Base-by-base conservation (phyloP, 75 land plant species). In the Isoetes taiwanensis region DNA sequence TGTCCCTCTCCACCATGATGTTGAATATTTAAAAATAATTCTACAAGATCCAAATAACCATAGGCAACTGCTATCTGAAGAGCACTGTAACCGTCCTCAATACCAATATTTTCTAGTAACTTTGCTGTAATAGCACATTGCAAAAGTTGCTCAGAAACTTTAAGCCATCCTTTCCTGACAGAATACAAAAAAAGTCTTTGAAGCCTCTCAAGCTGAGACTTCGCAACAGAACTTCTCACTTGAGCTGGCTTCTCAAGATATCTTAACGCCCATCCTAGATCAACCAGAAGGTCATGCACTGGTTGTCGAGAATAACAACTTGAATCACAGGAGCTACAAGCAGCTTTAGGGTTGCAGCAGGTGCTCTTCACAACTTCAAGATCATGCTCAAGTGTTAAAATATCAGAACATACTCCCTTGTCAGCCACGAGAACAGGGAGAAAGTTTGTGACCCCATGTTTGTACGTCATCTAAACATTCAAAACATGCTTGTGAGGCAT, bases 221-320 rank as follows among this genome's bases (percentile, higher is more conserved):
- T n/a, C n/a, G n/a, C n/a, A n/a, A n/a, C n/a, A n/a, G n/a, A n/a
- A n/a, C n/a, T n/a, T n/a, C n/a, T n/a, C n/a, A n/a, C n/a, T n/a
- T n/a, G n/a, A n/a, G n/a, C n/a, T n/a, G n/a, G 27, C 28, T 17
- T 17, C 3, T 21, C 1, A 2, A 28, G n/a, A 32, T 61, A 61
- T 66, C 62, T 83, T 1, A 83, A 55, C 40, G 78, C 66, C 98
- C 98, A 93, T 30, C 78, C 89, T 41, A 93, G 57, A 39, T 93
- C 98, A 46, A 74, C 33, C 16, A 87, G 58, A 34, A 84, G 56
- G n/a, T 83, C 84, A 11, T 71, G 25, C 56, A 50, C 27, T 26
- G 17, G 9, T 21, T 38, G 52, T 66, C 69, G 55, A 32, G 58
- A 46, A 12, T 38, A 30, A 19, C 21, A 2, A 46, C 20, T 35